These are phyloP conservation scores for Berberis thunbergii DNA, from an alignment of 164 flowering plant genomes.

Conservation along the genomic window DNA sequence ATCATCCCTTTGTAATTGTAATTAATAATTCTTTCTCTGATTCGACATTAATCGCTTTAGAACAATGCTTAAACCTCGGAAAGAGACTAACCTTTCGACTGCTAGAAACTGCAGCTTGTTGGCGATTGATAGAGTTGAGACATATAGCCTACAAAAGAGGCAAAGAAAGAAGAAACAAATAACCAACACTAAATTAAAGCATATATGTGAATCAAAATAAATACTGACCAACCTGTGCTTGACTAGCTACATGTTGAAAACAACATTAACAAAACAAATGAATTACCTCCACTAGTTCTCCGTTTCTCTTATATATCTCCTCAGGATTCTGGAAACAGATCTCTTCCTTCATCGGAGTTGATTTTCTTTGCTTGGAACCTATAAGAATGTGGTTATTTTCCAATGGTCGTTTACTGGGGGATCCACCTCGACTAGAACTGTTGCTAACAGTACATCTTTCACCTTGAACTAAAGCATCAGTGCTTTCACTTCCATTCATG, in stretches of 20 bases:
- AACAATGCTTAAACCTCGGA: not conserved
- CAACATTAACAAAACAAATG: slow-evolving; percentile 1
- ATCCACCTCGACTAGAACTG: slow-evolving; percentile 22
- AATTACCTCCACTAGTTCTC: slow-evolving; percentile 88
- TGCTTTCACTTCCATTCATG: slow-evolving; percentile 20
- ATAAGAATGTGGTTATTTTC: slow-evolving; percentile 26
- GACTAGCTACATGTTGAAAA: not conserved
- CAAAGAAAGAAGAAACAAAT: not conserved
- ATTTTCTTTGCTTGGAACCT: slow-evolving; percentile 31
- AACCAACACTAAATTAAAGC: not conserved
- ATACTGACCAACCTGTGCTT: not conserved
- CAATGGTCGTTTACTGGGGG: slow-evolving; percentile 24
- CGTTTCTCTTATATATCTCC: slow-evolving; percentile 67
- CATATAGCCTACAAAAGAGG: slow-evolving; percentile 63
- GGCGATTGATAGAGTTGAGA: slow-evolving; percentile 60
- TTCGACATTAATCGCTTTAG: not conserved
- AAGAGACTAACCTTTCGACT: slow-evolving; percentile 57
- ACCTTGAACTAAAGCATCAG: slow-evolving; percentile 16
- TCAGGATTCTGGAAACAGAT: slow-evolving; percentile 47
- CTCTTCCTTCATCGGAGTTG: slow-evolving; percentile 18
- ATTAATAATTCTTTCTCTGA: no score
- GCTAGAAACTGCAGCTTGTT: slow-evolving; percentile 77
- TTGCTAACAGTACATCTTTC: slow-evolving; percentile 23
- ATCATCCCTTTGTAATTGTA: no score
- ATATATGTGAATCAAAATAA: no score